phyloP scores from a whole-genome alignment of 2,329 filamentous ascomycete species.

The Cytospora piceae region DNA sequence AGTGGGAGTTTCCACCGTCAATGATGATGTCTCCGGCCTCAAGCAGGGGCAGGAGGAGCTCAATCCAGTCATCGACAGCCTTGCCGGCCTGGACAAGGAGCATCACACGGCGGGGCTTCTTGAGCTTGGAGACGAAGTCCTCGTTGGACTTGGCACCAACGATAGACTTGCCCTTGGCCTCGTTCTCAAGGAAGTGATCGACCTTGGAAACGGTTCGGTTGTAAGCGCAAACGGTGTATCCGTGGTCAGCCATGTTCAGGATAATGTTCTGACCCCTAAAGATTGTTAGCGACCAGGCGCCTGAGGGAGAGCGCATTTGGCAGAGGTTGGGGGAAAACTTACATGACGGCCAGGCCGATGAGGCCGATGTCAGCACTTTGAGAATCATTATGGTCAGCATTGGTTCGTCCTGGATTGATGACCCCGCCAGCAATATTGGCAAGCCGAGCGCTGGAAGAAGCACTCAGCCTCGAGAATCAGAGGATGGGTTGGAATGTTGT shows the following conservation, averaged over 20 bases:
- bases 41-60: constrained; percentile 83
- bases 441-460: constrained; percentile 68
- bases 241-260: constrained; percentile 85
- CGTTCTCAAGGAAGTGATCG: constrained; percentile 88
- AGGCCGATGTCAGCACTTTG: constrained; percentile 86
- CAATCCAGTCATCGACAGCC: constrained; percentile 98
- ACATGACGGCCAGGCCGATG: constrained; percentile 91
- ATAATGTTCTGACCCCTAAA: constrained; percentile 80
- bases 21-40: constrained; percentile 97
- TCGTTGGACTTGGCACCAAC: constrained; percentile 90
- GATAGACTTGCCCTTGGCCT: constrained; percentile 94
- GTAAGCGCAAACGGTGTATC: constrained; percentile 97
- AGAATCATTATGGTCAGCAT: constrained; percentile 56
- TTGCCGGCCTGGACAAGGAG: constrained; percentile 98
- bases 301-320: constrained; percentile 8
- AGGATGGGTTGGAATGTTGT: constrained; percentile 26
- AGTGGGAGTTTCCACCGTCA: constrained; percentile 98
- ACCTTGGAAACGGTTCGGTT: constrained; percentile 99
- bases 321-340: constrained; percentile 42
- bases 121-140: constrained; percentile 96
- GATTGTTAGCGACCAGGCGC: constrained; percentile 17
- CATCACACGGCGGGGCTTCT: constrained; percentile 97
- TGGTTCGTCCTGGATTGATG: constrained; percentile 45
- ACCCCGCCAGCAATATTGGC: constrained; percentile 71
- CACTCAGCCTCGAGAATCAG: constrained; percentile 41